Evolutionary conservation across 768 basidiomycete species (phyloP).

Genomic region (Lentinula lateritia): DNA sequence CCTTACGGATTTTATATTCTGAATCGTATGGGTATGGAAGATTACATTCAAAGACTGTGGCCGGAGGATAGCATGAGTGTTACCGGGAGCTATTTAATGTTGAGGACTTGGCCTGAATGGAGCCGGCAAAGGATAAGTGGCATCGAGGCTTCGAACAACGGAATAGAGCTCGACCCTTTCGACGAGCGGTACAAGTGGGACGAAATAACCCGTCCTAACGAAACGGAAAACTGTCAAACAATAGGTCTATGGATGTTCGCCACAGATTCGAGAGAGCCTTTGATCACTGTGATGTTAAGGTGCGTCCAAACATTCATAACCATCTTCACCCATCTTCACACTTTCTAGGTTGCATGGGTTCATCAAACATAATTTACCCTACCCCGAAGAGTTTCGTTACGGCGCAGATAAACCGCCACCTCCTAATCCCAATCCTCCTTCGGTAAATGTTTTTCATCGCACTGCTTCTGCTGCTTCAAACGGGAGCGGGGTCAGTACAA

Average conservation of each 20-base stretch:
- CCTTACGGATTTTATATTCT: conserved; percentile 83
- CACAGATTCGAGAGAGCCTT: conserved; percentile 62
- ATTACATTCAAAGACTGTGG: conserved; percentile 68
- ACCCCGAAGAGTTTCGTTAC: conserved; percentile 69
- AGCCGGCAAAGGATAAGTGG: conserved; percentile 33
- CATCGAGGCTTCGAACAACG: conserved; percentile 14
- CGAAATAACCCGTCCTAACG: conserved; percentile 32
- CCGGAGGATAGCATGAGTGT: conserved; percentile 72
- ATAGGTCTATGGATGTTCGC: conserved; percentile 76
- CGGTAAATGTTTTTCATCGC: conserved; percentile 18
- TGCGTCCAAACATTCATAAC: conserved; percentile 21
- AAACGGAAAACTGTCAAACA: conserved; percentile 53
- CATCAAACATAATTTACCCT: conserved; percentile 58
- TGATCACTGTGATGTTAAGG: conserved; percentile 70
- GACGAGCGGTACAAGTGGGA: conserved; percentile 40
- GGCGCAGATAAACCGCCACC: conserved; percentile 64
- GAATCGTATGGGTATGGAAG: conserved; percentile 75
- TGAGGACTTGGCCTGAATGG: conserved; percentile 68
- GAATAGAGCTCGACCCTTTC: conserved; percentile 38
- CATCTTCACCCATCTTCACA: not conserved
- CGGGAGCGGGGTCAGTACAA: not conserved
- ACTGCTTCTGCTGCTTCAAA: conserved; percentile 7
- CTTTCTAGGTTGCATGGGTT: conserved; percentile 48
- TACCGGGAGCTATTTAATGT: conserved; percentile 64
- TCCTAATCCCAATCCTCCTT: conserved; percentile 35